Percentiles rank a stretch among this genome's conserved stretches.
These are phyloP conservation scores for Teratosphaeria destructans DNA, from an alignment of 2,329 filamentous ascomycete species.

Conservation along the genomic window DNA sequence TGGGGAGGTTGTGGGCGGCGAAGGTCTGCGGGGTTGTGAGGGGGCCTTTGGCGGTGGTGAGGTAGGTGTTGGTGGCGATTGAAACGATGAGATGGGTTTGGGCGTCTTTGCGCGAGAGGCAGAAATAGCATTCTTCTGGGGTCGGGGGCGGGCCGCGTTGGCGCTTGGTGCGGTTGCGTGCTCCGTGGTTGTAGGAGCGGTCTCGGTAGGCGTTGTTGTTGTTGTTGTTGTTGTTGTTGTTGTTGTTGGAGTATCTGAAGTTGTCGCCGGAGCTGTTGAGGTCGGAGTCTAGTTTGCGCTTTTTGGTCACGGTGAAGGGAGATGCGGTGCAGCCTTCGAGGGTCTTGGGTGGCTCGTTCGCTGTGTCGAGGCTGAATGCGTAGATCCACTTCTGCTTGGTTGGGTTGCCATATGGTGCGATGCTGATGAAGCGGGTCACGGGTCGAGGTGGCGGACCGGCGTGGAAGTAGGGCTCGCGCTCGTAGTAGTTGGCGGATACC, in stretches of 20 bases:
- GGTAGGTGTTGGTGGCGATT: slow-evolving; percentile 76
- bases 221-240: slow-evolving; percentile 40
- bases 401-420: slow-evolving; percentile 67
- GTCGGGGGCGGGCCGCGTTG: slow-evolving; percentile 25
- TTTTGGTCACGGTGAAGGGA: slow-evolving; percentile 54
- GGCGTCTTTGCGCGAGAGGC: slow-evolving; percentile 74
- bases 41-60: slow-evolving; percentile 87
- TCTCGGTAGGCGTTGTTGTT: slow-evolving; percentile 36
- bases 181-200: slow-evolving; percentile 25
- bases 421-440: slow-evolving; percentile 81
- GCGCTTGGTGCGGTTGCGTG: slow-evolving; percentile 28
- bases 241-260: slow-evolving; percentile 44
- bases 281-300: slow-evolving; percentile 34
- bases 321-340: slow-evolving; percentile 62
- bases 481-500: slow-evolving; percentile 64
- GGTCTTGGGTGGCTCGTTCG: slow-evolving; percentile 47
- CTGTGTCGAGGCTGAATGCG: slow-evolving; percentile 52
- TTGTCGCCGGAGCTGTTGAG: slow-evolving; percentile 14
- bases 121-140: slow-evolving; percentile 87
- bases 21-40: slow-evolving; percentile 64
- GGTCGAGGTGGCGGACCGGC: slow-evolving; percentile 32
- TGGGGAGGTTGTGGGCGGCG: slow-evolving; percentile 64
- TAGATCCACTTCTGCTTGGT: slow-evolving; percentile 73
- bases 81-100: slow-evolving; percentile 82
- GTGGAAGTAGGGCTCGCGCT: slow-evolving; percentile 88